Percentiles rank a stretch among this genome's conserved stretches.
These are phyloP conservation scores for Ophiostoma sp. DNA, from an alignment of 2,329 filamentous ascomycete species.

Conservation along the genomic window DNA sequence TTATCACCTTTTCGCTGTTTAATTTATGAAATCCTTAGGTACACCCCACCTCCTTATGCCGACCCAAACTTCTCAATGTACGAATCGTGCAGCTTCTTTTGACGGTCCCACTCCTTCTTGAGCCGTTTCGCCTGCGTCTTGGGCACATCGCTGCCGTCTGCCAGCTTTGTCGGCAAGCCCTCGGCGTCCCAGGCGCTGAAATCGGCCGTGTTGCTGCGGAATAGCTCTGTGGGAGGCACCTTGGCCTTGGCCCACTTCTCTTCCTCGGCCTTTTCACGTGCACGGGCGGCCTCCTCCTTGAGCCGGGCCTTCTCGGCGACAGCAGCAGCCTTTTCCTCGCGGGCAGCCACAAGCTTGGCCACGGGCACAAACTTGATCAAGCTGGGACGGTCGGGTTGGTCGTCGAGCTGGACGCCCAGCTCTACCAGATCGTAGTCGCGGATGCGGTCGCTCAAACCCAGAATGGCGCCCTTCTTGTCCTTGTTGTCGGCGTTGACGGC, in stretches of 20 bases:
- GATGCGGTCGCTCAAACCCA: slow-evolving; percentile 65
- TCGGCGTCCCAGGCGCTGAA: slow-evolving; percentile 67
- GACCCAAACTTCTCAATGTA: slow-evolving; percentile 39
- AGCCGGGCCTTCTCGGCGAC: slow-evolving; percentile 52
- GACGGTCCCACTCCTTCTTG: slow-evolving; percentile 69
- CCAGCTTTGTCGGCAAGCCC: slow-evolving; percentile 62
- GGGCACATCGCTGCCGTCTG: slow-evolving; percentile 62
- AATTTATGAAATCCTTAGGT: neutral
- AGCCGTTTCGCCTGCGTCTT: slow-evolving; percentile 67
- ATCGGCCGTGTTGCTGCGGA: slow-evolving; percentile 47
- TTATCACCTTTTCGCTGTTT: neutral
- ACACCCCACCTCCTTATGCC: neutral
- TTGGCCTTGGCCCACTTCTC: slow-evolving; percentile 34
- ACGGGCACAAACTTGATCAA: slow-evolving; percentile 65
- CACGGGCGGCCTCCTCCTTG: slow-evolving; percentile 45
- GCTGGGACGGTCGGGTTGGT: slow-evolving; percentile 58
- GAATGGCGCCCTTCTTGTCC: slow-evolving; percentile 35
- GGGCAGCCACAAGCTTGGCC: slow-evolving; percentile 52
- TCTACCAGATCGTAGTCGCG: slow-evolving; percentile 66
- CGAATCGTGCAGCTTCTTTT: slow-evolving; percentile 66
- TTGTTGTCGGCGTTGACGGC: slow-evolving; percentile 28
- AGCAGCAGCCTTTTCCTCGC: slow-evolving; percentile 54
- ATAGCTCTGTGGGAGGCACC: slow-evolving; percentile 37
- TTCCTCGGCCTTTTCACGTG: slow-evolving; percentile 40
- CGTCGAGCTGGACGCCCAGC: slow-evolving; percentile 69